Evolutionary conservation across 495 filamentous ascomycete species (phyloP), one percentile per base, ranked within the genome.

Genomic region (Lindgomyces ingoldianus): DNA sequence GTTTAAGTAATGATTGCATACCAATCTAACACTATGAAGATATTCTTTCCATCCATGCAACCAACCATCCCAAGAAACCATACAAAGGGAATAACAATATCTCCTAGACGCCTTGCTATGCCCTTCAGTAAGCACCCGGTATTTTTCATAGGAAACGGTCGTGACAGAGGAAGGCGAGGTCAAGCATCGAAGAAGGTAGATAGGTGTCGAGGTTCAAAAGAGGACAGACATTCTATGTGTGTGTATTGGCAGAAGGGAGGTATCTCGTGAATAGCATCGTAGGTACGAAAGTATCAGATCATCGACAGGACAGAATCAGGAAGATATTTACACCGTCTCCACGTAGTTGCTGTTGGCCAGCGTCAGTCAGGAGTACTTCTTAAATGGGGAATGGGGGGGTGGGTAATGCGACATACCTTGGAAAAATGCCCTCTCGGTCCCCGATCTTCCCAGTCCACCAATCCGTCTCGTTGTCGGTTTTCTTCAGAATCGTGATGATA

Each of bases 401-500:
- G n/a, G n/a, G n/a, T n/a, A n/a, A n/a, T n/a, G n/a, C n/a, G n/a
- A 54, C 67, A 14, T 62, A 75, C 73, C 74, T 80, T 6, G 85
- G 85, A 71, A 88, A 88, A 44, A 87, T 85, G 53, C 85, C 85
- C 25, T 85, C 84, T 18, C 84, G 77, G 67, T 82, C 81, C 16
- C 85, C 86, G 55, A 89, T 83, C 54, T 81, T 79, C 26, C 86
- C 86, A 30, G 86, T 89, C 92, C 92, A 97, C 85, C 93, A 95
- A 74, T 96, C 92, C 10, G 86, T 87, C 62, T 89, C 88, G 65
- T 84, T 91, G 0, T 98, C 91, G n/a, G 94, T 97, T 73, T 90
- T 89, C 79, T 98, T 98, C 19, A 93, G 76, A 58, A 98, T 94
- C n/a, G 93, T 97, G 66, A 98, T 96, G 51, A 98, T 78, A 33